Conservation (phyloP, 2,329 filamentous ascomycete genomes). For the Teratosphaeria nubilosa region DNA sequence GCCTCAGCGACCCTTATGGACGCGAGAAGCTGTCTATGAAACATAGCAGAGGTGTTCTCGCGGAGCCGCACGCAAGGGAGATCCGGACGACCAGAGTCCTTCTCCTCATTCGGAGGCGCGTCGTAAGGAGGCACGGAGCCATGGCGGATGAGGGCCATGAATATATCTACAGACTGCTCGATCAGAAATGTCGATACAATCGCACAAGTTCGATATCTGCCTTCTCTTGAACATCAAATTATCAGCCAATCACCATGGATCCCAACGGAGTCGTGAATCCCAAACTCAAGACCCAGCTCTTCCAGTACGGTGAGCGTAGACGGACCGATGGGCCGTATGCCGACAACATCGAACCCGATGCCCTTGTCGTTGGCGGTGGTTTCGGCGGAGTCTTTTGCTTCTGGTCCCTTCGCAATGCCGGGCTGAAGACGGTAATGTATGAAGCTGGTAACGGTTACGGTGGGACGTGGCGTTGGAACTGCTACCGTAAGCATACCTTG, state of each 20-base stretch:
- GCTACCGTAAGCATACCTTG: neutral
- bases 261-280: neutral
- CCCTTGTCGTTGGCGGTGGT: slow-evolving; percentile 18
- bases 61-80: neutral
- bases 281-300: slow-evolving; percentile 10
- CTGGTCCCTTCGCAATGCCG: slow-evolving; percentile 10
- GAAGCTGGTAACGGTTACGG: slow-evolving; percentile 20
- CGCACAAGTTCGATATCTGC: neutral
- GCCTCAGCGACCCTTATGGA: neutral
- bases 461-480: slow-evolving; percentile 21
- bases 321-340: slow-evolving; percentile 11
- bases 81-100: neutral
- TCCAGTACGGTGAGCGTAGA: slow-evolving; percentile 6
- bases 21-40: neutral
- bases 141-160: neutral
- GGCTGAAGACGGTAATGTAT: slow-evolving; percentile 16
- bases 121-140: neutral
- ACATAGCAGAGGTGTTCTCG: neutral
- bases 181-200: neutral
- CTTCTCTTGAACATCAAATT: neutral
- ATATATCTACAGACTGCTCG: neutral
- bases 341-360: slow-evolving; percentile 43
- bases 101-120: neutral
- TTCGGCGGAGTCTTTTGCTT: slow-evolving; percentile 18
- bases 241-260: neutral